Evolutionary conservation across 352 stramenopile species (phyloP), one percentile per base, ranked within the genome.

Genomic region (Blastocystis sp.): DNA sequence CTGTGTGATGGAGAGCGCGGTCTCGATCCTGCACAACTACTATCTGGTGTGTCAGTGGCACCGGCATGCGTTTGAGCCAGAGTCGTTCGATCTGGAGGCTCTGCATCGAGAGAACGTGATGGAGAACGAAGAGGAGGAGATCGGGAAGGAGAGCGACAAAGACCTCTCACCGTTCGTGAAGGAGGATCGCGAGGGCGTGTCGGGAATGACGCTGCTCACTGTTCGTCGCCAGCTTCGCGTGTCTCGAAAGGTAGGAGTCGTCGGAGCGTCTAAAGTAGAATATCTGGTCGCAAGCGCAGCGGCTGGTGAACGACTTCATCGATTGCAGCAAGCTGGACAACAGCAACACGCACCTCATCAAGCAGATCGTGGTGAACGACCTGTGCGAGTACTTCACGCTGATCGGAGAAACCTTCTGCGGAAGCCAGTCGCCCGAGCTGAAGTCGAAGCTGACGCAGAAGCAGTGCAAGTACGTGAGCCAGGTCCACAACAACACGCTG

Each of bases 41-140:
- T 84, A 84, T n/a, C 56, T 84, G 50, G 26, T 84, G 20, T 84
- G 73, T 64, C 73, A 84, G 23, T 84, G 73, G 73, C 73, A 84
- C 39, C 73, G 73, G 0, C 26, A 45, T 0, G 43, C 73, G 29
- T 84, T 84, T n/a, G 73, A 84, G 23, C 53, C 64, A 34, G 47
- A 39, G 47, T 66, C 45, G 18, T 69, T 34, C 47, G 73, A 84
- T 37, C 23, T 84, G 73, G 73, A 84, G 9, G 29, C 54, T 26
- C 56, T 84, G 50, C 73, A 84, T 45, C 15, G 37, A 6, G 34
- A 34, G 18, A 84, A 84, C 39, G 73, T 84, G 47, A 84, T 84
- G 73, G 73, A 84, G 50, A 66, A 84, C 37, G 73, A 84, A 43
- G 73, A 64, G 56, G 73, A 84, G 39, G 73, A 84, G 50, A 84